A percentile compares a stretch with the other conserved stretches of the same genome.
Conservation (phyloP, 805 yeast species). For the Starmerella sp. region DNA sequence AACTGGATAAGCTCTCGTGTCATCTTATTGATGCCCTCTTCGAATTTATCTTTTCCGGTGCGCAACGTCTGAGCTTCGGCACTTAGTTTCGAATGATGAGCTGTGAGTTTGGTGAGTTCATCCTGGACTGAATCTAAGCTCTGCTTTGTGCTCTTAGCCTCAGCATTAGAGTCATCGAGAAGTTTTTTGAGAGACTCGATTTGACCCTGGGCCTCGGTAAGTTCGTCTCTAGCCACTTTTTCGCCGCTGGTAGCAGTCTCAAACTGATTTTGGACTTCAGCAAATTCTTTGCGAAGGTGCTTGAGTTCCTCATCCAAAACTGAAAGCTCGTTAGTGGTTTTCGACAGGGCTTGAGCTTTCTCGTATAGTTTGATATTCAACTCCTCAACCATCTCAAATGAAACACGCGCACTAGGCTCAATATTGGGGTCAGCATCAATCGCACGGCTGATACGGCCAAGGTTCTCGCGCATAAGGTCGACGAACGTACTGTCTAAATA, state of each 20-base stretch:
- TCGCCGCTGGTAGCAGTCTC: constrained; percentile 10
- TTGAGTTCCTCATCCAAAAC: constrained; percentile 23
- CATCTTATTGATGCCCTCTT: constrained; percentile 84
- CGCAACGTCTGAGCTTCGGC: constrained; percentile 28
- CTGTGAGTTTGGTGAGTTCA: constrained; percentile 1
- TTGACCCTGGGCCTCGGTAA: constrained; percentile 6
- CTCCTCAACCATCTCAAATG: constrained; percentile 45
- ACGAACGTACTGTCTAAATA: constrained; percentile 59
- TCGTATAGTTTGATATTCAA: constrained; percentile 24
- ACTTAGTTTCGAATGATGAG: neutral
- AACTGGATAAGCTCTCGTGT: constrained; percentile 65
- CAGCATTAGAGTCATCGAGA: constrained; percentile 2
- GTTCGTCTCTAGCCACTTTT: constrained; percentile 9
- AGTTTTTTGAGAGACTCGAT: constrained; percentile 1
- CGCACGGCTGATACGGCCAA: constrained; percentile 54
- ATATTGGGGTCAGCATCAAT: constrained; percentile 60
- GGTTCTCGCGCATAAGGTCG: constrained; percentile 56
- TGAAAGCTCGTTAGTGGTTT: constrained; percentile 24
- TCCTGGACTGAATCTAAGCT: neutral
- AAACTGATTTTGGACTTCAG: neutral
- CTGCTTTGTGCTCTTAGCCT: neutral
- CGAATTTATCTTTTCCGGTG: constrained; percentile 51
- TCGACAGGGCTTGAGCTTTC: constrained; percentile 24
- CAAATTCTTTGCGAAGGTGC: constrained; percentile 18
- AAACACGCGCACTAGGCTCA: constrained; percentile 57